Evolutionary conservation across 2,329 filamentous ascomycete species (phyloP).

Genomic region (Alternaria consortialis): DNA sequence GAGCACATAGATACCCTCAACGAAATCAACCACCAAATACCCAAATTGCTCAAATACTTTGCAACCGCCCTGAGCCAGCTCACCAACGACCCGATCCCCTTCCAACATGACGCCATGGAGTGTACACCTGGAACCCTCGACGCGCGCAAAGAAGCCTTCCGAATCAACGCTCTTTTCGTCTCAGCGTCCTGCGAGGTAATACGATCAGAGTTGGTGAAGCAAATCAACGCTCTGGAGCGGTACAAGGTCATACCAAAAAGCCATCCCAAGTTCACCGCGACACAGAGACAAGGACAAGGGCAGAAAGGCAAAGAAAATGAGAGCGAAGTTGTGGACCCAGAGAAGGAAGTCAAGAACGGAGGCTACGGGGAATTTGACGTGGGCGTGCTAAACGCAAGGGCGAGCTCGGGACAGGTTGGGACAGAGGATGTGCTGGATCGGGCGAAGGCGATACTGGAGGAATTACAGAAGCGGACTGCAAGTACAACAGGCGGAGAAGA

Average conservation of each 20-base stretch:
- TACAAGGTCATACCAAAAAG: conserved; percentile 45
- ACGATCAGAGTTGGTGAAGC: conserved; percentile 35
- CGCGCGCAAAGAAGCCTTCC: conserved; percentile 53
- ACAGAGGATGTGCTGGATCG: conserved; percentile 80
- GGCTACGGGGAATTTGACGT: conserved; percentile 73
- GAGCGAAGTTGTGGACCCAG: conserved; percentile 27
- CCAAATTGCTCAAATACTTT: conserved; percentile 74
- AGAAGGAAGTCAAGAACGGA: conserved; percentile 53
- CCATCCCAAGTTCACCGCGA: conserved; percentile 27
- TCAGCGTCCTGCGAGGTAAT: conserved; percentile 71
- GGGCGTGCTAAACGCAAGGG: conserved; percentile 87
- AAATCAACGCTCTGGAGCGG: conserved; percentile 43
- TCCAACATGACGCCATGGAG: conserved; percentile 45
- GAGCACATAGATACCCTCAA: conserved; percentile 45
- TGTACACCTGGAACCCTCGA: conserved; percentile 47
- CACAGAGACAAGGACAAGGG: conserved; percentile 7
- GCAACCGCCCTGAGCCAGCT: conserved; percentile 77
- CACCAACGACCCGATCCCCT: conserved; percentile 60
- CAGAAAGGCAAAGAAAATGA: conserved; percentile 18
- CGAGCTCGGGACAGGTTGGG: conserved; percentile 81
- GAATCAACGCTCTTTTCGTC: conserved; percentile 70
- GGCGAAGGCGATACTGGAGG: conserved; percentile 64
- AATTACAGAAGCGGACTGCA: conserved; percentile 31
- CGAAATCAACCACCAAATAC: conserved; percentile 40
- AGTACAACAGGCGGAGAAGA: conserved; percentile 18